Conservation (phyloP, 441 rosid genomes). For the Capsella rubella region DNA sequence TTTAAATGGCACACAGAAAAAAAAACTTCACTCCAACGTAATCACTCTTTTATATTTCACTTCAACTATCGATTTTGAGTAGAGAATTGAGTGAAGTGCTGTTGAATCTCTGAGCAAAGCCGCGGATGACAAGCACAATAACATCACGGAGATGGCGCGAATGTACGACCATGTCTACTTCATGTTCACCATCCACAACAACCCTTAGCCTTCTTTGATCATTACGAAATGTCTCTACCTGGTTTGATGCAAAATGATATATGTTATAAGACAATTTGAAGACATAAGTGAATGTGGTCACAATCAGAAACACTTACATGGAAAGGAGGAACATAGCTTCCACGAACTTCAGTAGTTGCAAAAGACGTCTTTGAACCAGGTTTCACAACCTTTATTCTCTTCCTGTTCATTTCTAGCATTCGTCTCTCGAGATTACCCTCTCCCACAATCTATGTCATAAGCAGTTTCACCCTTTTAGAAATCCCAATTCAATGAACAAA, state of each 20-base stretch:
- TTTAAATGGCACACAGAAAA: constrained; percentile 19
- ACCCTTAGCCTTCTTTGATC: constrained; percentile 84
- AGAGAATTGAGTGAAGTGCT: constrained; percentile 97
- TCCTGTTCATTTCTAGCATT: constrained; percentile 81
- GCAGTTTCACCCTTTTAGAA: constrained; percentile 26
- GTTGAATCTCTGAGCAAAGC: constrained; percentile 94
- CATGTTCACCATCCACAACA: constrained; percentile 89
- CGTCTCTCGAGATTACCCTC: constrained; percentile 93
- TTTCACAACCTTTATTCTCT: constrained; percentile 91
- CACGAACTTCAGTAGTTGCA: constrained; percentile 89
- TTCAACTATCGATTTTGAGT: constrained; percentile 80
- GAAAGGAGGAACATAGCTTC: constrained; percentile 94
- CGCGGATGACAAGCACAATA: constrained; percentile 81
- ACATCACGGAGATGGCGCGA: constrained; percentile 86
- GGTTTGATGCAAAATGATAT: constrained; percentile 34
- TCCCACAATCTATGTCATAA: constrained; percentile 66
- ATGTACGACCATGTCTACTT: constrained; percentile 81
- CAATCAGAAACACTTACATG: constrained; percentile 67
- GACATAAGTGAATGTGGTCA: constrained; percentile 12
- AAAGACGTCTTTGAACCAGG: constrained; percentile 95
- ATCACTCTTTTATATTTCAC: constrained; percentile 3
- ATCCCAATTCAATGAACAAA: constrained; percentile 1
- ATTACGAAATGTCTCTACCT: constrained; percentile 88
- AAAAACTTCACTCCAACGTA: constrained; percentile 27
- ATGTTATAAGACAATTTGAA: neutral